Conservation (phyloP, 768 basidiomycete genomes). For the Russula ochroleuca region DNA sequence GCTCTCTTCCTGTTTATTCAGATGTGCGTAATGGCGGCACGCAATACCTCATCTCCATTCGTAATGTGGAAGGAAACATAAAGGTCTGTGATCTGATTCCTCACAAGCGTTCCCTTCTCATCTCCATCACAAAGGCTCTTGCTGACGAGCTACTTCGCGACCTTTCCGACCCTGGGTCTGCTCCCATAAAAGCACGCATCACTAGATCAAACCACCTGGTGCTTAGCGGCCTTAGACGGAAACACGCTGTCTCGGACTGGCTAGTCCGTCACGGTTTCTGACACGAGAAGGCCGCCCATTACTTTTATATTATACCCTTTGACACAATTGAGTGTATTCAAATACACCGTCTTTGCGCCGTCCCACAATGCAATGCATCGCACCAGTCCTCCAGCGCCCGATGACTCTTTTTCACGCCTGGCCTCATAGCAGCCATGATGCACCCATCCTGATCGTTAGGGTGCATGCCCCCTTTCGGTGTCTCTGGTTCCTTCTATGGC, state of each 20-base stretch:
- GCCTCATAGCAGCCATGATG: neutral
- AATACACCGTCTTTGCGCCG: slow-evolving; percentile 18
- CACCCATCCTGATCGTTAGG: slow-evolving; percentile 11
- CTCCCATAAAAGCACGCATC: slow-evolving; percentile 47
- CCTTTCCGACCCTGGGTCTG: slow-evolving; percentile 49
- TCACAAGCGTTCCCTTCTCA: slow-evolving; percentile 9
- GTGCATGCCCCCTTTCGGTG: slow-evolving; percentile 4
- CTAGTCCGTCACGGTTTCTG: slow-evolving; percentile 63
- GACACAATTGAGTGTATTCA: slow-evolving; percentile 14
- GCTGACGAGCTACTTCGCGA: slow-evolving; percentile 51
- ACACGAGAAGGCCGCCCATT: slow-evolving; percentile 24
- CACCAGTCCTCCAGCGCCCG: slow-evolving; percentile 7
- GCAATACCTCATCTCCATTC: slow-evolving; percentile 53
- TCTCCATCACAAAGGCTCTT: slow-evolving; percentile 43
- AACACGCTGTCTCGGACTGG: slow-evolving; percentile 57
- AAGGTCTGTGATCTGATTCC: slow-evolving; percentile 41
- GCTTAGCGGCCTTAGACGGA: slow-evolving; percentile 62
- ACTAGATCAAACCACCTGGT: slow-evolving; percentile 49
- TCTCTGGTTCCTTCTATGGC: slow-evolving; percentile 4
- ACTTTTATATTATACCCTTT: slow-evolving; percentile 21
- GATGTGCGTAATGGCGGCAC: slow-evolving; percentile 66
- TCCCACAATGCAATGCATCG: neutral
- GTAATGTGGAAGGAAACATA: slow-evolving; percentile 63
- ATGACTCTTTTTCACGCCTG: neutral
- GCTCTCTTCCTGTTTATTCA: slow-evolving; percentile 70